These are phyloP conservation scores for Alliaria petiolata DNA, from an alignment of 345 rosid genomes.

Conservation along the genomic window DNA sequence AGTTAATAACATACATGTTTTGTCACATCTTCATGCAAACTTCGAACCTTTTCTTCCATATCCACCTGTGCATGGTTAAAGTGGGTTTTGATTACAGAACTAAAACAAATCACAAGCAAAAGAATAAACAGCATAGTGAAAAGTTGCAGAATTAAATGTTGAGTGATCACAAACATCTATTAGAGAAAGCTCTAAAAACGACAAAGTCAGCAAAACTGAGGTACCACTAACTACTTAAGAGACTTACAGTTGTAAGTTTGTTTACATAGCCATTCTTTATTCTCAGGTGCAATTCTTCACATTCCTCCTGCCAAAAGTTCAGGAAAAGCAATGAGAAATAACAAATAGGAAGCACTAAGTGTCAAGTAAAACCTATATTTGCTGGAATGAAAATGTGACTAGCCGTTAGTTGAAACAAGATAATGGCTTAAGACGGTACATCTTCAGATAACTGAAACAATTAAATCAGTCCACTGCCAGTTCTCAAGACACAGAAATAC, in stretches of 20 bases:
- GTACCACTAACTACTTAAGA: too few relatives aligned
- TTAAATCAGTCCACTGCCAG: neutral
- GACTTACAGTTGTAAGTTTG: constrained; percentile 69
- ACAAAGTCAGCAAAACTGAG: too few relatives aligned
- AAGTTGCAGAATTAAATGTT: neutral
- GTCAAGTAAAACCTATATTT: neutral
- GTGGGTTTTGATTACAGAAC: constrained; percentile 9
- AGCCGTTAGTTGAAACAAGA: neutral
- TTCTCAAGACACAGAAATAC: neutral
- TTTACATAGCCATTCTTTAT: constrained; percentile 52
- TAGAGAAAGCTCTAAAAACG: neutral
- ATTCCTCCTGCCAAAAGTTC: constrained; percentile 66
- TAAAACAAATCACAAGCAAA: neutral
- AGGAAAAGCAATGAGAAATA: constrained; percentile 12
- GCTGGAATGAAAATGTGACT: neutral
- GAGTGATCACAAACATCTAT: neutral
- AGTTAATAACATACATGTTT: constrained; percentile 57
- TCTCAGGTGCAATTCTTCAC: constrained; percentile 57
- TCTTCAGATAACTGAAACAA: neutral
- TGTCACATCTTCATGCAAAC: constrained; percentile 66
- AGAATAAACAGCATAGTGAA: neutral
- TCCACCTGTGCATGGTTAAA: constrained; percentile 48
- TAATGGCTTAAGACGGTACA: neutral
- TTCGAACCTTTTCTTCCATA: constrained; percentile 55
- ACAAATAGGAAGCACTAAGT: neutral